Evolutionary conservation across 2,329 filamentous ascomycete genomes (phyloP).

Genomic region (Neobulgaria alba): DNA sequence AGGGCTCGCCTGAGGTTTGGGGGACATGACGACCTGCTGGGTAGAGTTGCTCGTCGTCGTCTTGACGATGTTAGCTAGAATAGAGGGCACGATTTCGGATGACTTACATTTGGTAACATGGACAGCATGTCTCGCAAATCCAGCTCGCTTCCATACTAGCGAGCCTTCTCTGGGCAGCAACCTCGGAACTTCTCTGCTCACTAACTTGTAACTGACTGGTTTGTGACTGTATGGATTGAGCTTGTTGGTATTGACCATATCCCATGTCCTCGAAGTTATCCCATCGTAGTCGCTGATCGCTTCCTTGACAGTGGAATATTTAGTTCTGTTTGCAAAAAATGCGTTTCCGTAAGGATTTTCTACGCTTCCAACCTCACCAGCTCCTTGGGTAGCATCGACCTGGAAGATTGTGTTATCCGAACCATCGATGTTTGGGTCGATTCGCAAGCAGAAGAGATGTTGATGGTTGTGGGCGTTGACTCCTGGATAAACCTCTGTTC

Average conservation of each 20-base stretch:
- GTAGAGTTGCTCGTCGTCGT: conserved; percentile 50
- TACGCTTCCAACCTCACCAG: conserved; percentile 66
- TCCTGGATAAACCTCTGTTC: conserved; percentile 80
- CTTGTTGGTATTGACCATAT: conserved; percentile 77
- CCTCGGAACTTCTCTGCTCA: conserved; percentile 72
- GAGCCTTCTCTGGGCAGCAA: conserved; percentile 74
- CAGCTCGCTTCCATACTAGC: conserved; percentile 57
- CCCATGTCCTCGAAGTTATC: conserved; percentile 74
- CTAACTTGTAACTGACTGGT: conserved; percentile 79
- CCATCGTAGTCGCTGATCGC: conserved; percentile 75
- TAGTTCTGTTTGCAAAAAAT: conserved; percentile 79
- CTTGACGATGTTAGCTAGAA: conserved; percentile 27
- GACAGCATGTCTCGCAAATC: conserved; percentile 49
- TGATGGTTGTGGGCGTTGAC: conserved; percentile 96
- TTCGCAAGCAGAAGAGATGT: conserved; percentile 83
- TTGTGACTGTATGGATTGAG: conserved; percentile 82
- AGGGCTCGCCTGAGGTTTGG: conserved; percentile 43
- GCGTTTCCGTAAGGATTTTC: conserved; percentile 88
- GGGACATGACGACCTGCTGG: conserved; percentile 52
- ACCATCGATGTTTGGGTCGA: conserved; percentile 83
- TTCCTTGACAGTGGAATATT: conserved; percentile 60
- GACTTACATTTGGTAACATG: conserved; percentile 64
- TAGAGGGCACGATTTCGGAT: conserved; percentile 38
- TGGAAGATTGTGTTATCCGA: conserved; percentile 78
- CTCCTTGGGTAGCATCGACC: conserved; percentile 63